Evolutionary conservation across 441 rosid species (phyloP).

Genomic region (Populus hybrid): DNA sequence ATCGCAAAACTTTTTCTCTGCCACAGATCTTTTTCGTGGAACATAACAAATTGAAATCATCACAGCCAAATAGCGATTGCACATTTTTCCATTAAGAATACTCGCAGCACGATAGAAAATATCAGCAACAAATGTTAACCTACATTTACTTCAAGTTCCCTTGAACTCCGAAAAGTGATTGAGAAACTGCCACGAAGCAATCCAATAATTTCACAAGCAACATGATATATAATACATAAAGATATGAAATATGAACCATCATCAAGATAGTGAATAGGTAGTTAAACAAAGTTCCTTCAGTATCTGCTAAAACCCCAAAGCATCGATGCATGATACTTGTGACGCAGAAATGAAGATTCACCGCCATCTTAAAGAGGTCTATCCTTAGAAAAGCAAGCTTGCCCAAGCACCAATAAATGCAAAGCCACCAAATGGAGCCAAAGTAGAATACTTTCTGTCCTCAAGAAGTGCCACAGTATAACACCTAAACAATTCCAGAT

Average conservation of each 20-base stretch:
- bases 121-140: neutral
- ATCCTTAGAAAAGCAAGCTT: conserved; percentile 62
- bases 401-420: conserved; percentile 89
- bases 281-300: neutral
- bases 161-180: neutral
- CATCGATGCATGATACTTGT: neutral
- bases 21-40: neutral
- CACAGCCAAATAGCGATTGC: neutral
- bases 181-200: neutral
- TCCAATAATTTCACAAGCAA: neutral
- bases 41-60: neutral
- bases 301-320: neutral
- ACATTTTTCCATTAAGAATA: neutral
- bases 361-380: neutral
- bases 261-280: too few species aligned
- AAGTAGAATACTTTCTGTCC: conserved; percentile 51
- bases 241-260: neutral
- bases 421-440: conserved; percentile 81
- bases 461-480: conserved; percentile 61
- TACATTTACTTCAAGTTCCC: neutral
- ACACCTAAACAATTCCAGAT: conserved; percentile 41
- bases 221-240: neutral
- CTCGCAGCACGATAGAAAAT: neutral
- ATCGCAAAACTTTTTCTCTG: neutral
- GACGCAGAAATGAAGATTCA: neutral